Evolutionary conservation across 2,329 filamentous ascomycete genomes (phyloP).

Genomic region (Fonsecaea nubica): DNA sequence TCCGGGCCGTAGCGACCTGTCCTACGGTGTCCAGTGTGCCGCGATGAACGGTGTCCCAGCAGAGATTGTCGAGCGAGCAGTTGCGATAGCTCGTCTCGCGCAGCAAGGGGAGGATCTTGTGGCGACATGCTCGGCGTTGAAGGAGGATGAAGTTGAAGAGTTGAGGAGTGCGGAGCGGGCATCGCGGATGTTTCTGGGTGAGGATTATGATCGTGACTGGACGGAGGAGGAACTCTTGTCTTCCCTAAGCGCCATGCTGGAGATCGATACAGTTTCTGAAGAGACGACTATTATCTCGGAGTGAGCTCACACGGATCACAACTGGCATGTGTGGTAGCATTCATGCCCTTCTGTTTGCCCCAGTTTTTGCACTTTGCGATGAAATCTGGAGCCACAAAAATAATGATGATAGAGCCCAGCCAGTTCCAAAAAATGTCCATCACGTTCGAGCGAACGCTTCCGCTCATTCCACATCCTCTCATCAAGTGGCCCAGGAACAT

Average conservation of each 20-base stretch:
- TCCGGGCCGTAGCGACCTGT: conserved; percentile 74
- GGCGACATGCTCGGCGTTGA: conserved; percentile 72
- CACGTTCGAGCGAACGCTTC: conserved; percentile 58
- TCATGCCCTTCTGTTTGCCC: conserved; percentile 59
- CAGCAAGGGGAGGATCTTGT: conserved; percentile 78
- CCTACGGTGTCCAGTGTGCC: conserved; percentile 86
- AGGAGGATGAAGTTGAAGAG: conserved; percentile 66
- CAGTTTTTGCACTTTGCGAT: conserved; percentile 63
- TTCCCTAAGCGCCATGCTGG: conserved; percentile 27
- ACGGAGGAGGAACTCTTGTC: conserved; percentile 23
- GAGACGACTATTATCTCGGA: conserved; percentile 6
- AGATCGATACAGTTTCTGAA: conserved; percentile 5
- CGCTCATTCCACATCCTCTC: conserved; percentile 65
- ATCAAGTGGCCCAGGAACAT: conserved; percentile 74
- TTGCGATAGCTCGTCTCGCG: conserved; percentile 72
- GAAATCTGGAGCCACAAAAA: conserved; percentile 64
- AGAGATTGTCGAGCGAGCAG: conserved; percentile 75
- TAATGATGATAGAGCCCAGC: conserved; percentile 60
- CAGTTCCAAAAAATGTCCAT: conserved; percentile 63
- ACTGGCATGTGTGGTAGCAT: conserved; percentile 22
- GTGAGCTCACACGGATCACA: neutral
- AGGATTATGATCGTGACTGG: conserved; percentile 32
- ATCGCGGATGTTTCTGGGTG: conserved; percentile 32
- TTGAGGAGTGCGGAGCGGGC: conserved; percentile 67
- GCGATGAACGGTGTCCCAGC: conserved; percentile 81